Base-by-base conservation (phyloP, 805 yeast species). In the Brettanomyces naardenensis region DNA sequence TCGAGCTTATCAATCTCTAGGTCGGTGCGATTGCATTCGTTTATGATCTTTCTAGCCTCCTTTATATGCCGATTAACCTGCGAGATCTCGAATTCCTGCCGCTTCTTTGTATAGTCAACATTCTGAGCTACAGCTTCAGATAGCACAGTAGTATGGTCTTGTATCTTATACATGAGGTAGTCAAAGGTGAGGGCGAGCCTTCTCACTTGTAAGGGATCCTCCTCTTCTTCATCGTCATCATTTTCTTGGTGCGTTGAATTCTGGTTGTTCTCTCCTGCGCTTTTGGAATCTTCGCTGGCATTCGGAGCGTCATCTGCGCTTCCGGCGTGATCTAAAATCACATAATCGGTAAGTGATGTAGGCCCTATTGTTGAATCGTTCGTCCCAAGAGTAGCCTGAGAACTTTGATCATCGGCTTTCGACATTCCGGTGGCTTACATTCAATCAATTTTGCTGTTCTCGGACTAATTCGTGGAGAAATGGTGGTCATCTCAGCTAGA, bases 131-230 rank as follows among this genome's bases (percentile, higher is more conserved):
- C 54, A 31, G 48, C 47, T 27, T 56, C 54, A 10, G 61, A 46
- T n/a, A 61, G 54, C 2, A 64, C 58, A 18, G 66, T 58, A 5
- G 81, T 67, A 37, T 69, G 67, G 43, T 77, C 83, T 33, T 69
- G 68, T 36, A 83, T 78, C 51, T 73, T 75, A 59, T 64, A 78
- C 52, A 81, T 53, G 28, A 83, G 55, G 47, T 80, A 78, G 48
- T 83, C 90, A 52, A 72, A 81, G 37, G 69, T 71, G 19, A 79
- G 61, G 1, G 83, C 73, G 31, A 83, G 59, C 39, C 71, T 67
- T 47, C 75, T 71, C 14, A 82, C 66, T 10, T 78, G 73, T 19
- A 82, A 59, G 1, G 87, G 86, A 55, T 82, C 89, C 19, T 69
- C 73, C 4, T 58, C 63, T 4, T 56, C 61, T 13, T 41, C 47